Conservation (phyloP, 2,329 filamentous ascomycete species). For the Aureobasidium sp. region DNA sequence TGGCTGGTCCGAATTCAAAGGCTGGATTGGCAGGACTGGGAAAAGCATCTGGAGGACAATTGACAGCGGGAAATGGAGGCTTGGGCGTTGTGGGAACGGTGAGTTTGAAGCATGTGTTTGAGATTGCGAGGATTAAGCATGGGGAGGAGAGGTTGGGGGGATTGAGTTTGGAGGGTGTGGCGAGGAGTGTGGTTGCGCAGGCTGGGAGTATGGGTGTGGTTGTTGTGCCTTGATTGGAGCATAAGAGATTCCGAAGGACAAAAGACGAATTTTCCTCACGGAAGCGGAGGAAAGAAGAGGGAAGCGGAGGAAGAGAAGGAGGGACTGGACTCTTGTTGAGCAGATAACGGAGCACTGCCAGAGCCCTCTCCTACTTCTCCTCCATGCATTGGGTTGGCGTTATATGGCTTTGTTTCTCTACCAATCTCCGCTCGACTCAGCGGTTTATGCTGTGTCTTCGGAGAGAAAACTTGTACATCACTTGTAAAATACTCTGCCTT, state of each 20-base stretch:
- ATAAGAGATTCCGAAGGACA: no score
- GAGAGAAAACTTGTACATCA: background rate
- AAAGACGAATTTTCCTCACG: no score
- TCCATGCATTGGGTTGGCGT: slow-evolving; percentile 4
- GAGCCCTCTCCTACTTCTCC: background rate
- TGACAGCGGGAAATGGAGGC: slow-evolving; percentile 47
- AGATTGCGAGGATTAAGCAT: slow-evolving; percentile 94
- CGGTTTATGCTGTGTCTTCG: background rate
- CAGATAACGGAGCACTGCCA: background rate
- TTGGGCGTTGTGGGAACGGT: slow-evolving; percentile 72
- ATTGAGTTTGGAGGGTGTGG: slow-evolving; percentile 75
- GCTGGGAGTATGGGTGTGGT: slow-evolving; percentile 42
- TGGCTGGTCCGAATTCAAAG: slow-evolving; percentile 35
- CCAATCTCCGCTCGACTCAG: background rate
- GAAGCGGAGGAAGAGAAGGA: background rate
- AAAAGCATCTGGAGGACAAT: slow-evolving; percentile 24
- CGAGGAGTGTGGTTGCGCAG: slow-evolving; percentile 58
- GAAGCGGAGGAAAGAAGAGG: background rate
- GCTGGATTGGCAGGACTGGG: slow-evolving; percentile 26
- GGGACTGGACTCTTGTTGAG: background rate
- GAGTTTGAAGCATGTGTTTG: slow-evolving; percentile 90
- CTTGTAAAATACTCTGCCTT: background rate
- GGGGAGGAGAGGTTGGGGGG: slow-evolving; percentile 42
- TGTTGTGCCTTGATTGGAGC: slow-evolving; percentile 30
- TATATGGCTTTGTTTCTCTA: background rate